These are phyloP conservation scores for Achaetomiella virescens DNA, from an alignment of 495 filamentous ascomycete genomes.

Conservation along the genomic window DNA sequence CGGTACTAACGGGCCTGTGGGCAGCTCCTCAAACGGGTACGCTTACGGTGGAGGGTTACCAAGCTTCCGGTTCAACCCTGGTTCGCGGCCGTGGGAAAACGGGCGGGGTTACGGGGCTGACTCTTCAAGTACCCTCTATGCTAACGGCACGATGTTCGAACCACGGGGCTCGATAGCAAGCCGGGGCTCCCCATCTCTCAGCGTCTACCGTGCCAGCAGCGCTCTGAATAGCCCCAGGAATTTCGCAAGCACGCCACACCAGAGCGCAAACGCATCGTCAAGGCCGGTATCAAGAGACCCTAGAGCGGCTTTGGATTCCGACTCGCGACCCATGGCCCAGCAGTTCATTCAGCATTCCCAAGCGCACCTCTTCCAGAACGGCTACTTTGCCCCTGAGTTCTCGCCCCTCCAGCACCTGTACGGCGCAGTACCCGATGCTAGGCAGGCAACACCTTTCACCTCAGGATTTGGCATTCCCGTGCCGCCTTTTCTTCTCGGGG, in stretches of 20 bases:
- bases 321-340: constrained; percentile 23
- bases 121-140: constrained; percentile 10
- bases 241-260: constrained; percentile 45
- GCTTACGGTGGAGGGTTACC: constrained; percentile 12
- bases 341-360: constrained; percentile 25
- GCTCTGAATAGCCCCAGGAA: constrained; percentile 53
- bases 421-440: constrained; percentile 32
- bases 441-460: constrained; percentile 24
- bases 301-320: constrained; percentile 26
- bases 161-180: constrained; percentile 20
- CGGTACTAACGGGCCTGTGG: constrained; percentile 5
- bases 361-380: constrained; percentile 15
- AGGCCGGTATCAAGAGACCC: constrained; percentile 33
- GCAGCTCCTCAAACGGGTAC: constrained; percentile 1
- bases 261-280: constrained; percentile 33
- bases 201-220: constrained; percentile 38
- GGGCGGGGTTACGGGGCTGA: constrained; percentile 15
- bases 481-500: constrained; percentile 24
- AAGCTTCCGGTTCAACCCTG: constrained; percentile 33
- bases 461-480: constrained; percentile 35
- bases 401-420: constrained; percentile 27
- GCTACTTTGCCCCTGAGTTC: constrained; percentile 12
- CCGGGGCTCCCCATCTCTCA: constrained; percentile 48
- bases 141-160: constrained; percentile 3
- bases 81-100: constrained; percentile 34